A percentile compares a stretch with the other conserved stretches of the same genome.
phyloP scores from a whole-genome alignment of 768 basidiomycete genomes.

The Lentinula guzmanii region DNA sequence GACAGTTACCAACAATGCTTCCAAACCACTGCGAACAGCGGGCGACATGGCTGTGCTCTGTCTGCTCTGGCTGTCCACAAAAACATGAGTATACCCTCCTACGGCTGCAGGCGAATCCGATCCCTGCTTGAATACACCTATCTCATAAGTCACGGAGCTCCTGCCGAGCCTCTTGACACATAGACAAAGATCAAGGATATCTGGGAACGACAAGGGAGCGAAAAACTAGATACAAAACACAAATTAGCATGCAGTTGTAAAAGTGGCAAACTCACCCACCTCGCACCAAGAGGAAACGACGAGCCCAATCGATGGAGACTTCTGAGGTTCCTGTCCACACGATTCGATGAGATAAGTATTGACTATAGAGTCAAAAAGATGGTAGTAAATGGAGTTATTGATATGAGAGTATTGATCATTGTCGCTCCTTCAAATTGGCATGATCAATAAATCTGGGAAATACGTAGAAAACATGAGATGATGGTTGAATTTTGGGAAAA shows the following conservation, averaged over 20 bases:
- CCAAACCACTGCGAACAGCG: conserved; percentile 39
- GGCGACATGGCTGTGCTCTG: conserved; percentile 46
- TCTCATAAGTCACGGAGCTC: conserved; percentile 76
- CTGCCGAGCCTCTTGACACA: conserved; percentile 62
- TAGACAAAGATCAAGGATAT: conserved; percentile 63
- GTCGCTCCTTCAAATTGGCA: conserved; percentile 58
- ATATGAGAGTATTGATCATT: conserved; percentile 83
- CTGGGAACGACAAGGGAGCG: conserved; percentile 66
- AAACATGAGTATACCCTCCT: conserved; percentile 77
- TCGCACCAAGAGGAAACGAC: conserved; percentile 76
- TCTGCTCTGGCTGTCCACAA: conserved; percentile 57
- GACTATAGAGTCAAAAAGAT: conserved; percentile 76
- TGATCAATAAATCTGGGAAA: background rate
- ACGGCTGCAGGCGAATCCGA: conserved; percentile 35
- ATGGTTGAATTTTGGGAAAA: background rate
- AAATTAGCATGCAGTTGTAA: background rate
- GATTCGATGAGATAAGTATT: conserved; percentile 71
- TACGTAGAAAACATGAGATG: background rate
- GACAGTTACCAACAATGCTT: background rate
- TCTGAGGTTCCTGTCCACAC: conserved; percentile 50
- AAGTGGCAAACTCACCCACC: conserved; percentile 22
- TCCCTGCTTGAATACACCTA: conserved; percentile 64
- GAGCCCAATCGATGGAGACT: conserved; percentile 58
- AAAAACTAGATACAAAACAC: conserved; percentile 46
- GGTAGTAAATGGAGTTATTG: conserved; percentile 79